Evolutionary conservation across 2,329 filamentous ascomycete genomes (phyloP), one percentile per base, ranked within the genome.

Genomic region (Aspergillus phoenicis): DNA sequence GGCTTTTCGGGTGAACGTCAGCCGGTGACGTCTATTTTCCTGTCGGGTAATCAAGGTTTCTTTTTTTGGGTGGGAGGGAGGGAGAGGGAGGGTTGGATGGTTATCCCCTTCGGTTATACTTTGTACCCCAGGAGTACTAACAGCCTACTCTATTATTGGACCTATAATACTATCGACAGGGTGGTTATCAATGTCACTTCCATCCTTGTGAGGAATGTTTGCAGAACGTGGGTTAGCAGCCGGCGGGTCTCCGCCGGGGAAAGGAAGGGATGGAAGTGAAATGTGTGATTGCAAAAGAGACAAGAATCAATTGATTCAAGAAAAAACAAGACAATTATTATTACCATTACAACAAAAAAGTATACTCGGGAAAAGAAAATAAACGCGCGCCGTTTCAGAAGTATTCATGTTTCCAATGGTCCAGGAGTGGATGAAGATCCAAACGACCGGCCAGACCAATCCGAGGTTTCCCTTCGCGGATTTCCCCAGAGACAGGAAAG

Each of bases 1-100:
- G 45, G 51, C 58, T 57, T 60, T 36, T 61, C 56, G 15, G 62
- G 65, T 38, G 43, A 45, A 65, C 70, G 70, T 71, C 69, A 71
- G 64, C 30, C 55, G 26, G 55, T 45, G 41, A 45, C 41, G 41
- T 45, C 41, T 45, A 45, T 24, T 45, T 22, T 45, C 2, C 41
- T 20, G 41, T 45, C 33, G 33, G 11, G 4, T 36, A 36, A 22
- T 30, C 41, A 24, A 22, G 20, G 41, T 24, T 45, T 45, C 20
- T 24, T 24, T 45, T 45, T 24, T 45, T 45, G 20, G 41, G 20
- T 10, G 33, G 11, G 33, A 6, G 11, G 4, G 30, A 10, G 13
- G 33, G 28, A 10, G 10, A 30, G 28, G 10, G 28, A 30, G 1
- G 8, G 28, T 10, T 11, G 28, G 8, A 30, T 30, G 28, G 10